Conservation (phyloP, 2,329 filamentous ascomycete genomes). For the Neofusicoccum sp. region DNA sequence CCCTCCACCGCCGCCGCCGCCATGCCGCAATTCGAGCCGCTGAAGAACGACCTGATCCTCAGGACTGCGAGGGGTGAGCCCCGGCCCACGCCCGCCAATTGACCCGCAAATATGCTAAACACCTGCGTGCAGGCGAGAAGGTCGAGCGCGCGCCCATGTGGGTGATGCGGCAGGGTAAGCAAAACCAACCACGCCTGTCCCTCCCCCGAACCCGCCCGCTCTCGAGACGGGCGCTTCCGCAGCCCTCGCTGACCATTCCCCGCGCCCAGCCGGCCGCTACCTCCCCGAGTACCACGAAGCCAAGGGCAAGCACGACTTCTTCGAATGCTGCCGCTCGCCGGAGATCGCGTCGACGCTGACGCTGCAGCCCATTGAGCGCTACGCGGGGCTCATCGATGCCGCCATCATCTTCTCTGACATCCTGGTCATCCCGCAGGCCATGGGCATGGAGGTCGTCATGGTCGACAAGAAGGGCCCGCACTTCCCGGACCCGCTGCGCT, state of each 20-base stretch:
- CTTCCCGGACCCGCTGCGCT: conserved; percentile 82
- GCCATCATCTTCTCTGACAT: conserved; percentile 99
- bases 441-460: conserved; percentile 99
- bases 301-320: conserved; percentile 90
- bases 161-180: conserved; percentile 97
- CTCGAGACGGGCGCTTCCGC: background rate
- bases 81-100: background rate
- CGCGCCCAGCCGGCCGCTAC: conserved; percentile 78
- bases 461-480: conserved; percentile 95
- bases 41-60: conserved; percentile 91
- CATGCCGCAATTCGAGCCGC: conserved; percentile 76
- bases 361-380: conserved; percentile 92
- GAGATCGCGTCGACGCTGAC: conserved; percentile 93
- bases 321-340: conserved; percentile 92
- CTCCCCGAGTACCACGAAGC: conserved; percentile 97
- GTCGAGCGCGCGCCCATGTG: conserved; percentile 94
- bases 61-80: conserved; percentile 80
- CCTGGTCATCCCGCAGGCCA: conserved; percentile 93
- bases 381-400: conserved; percentile 85
- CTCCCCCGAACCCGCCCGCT: background rate
- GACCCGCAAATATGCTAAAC: conserved; percentile 3
- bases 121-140: conserved; percentile 66
- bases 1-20: conserved; percentile 28
- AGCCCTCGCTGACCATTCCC: conserved; percentile 6
- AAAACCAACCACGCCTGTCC: background rate